Percentiles rank a stretch among this genome's conserved stretches.
phyloP scores from a whole-genome alignment of 805 yeast genomes.

The Phaffomyces opuntiae region DNA sequence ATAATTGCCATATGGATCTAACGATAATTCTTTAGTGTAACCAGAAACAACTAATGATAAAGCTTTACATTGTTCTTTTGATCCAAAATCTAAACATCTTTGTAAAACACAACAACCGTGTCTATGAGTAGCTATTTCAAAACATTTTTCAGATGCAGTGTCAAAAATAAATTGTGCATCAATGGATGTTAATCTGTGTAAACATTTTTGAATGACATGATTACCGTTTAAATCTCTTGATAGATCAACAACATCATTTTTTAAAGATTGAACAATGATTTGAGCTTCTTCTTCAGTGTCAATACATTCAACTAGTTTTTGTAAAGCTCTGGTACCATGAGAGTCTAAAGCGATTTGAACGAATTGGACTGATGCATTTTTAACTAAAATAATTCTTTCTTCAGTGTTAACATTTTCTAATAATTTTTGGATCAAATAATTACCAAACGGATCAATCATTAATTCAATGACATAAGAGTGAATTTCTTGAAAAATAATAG shows the following conservation, averaged over 20 bases:
- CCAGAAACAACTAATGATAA: conserved; percentile 63
- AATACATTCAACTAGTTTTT: conserved; percentile 82
- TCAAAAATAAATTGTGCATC: conserved; percentile 86
- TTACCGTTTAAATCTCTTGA: conserved; percentile 92
- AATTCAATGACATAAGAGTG: conserved; percentile 71
- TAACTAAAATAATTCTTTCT: conserved; percentile 64
- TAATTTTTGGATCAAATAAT: conserved; percentile 85
- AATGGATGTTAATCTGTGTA: conserved; percentile 59
- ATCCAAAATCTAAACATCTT: conserved; percentile 89
- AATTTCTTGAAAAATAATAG: conserved; percentile 76
- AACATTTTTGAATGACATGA: conserved; percentile 91
- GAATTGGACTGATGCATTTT: conserved; percentile 65
- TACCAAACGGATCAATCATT: conserved; percentile 97
- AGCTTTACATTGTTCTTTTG: conserved; percentile 56
- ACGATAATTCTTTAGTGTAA: conserved; percentile 60
- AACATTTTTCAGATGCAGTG: conserved; percentile 66
- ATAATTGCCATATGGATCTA: conserved; percentile 95
- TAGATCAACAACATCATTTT: conserved; percentile 67
- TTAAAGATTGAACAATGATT: conserved; percentile 51
- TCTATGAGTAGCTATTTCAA: conserved; percentile 85
- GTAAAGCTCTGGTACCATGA: conserved; percentile 94
- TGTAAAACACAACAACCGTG: conserved; percentile 98
- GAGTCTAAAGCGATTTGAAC: conserved; percentile 82
- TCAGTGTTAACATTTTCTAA: conserved; percentile 66
- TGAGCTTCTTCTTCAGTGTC: conserved; percentile 63